Evolutionary conservation across 306 rosid genomes (phyloP).

Genomic region (Castanospermum australe): DNA sequence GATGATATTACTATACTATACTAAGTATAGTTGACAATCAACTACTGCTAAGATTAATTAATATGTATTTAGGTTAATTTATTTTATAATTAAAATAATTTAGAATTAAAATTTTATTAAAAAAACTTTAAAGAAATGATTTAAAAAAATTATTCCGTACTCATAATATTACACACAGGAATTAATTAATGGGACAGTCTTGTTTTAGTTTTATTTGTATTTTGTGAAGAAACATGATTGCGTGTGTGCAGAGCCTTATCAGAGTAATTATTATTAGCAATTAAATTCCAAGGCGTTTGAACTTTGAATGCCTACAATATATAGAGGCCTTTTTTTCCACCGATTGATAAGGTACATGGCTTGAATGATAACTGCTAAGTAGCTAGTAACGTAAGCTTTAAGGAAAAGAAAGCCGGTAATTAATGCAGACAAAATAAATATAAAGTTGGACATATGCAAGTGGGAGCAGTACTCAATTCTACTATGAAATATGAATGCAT

Average conservation of each 20-base stretch:
- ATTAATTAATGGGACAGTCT: neutral
- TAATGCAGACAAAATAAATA: slow-evolving; percentile 8
- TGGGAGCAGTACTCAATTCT: slow-evolving; percentile 29
- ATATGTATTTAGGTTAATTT: too few relatives aligned
- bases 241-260: neutral
- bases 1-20: too few relatives aligned
- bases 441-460: slow-evolving; percentile 30
- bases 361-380: neutral
- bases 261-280: neutral
- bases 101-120: too few relatives aligned
- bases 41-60: neutral
- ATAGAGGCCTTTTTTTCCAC: neutral
- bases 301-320: neutral
- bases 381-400: slow-evolving; percentile 39
- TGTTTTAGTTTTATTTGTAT: neutral
- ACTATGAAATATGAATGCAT: neutral
- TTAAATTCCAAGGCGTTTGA: neutral
- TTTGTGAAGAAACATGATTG: slow-evolving; percentile 3
- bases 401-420: slow-evolving; percentile 30
- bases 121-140: too few relatives aligned
- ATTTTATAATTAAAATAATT: too few relatives aligned
- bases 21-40: neutral
- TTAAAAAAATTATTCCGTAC: too few relatives aligned
- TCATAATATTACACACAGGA: neutral
- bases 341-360: neutral